A percentile compares a stretch with the other conserved stretches of the same genome.
These are phyloP conservation scores for Chlorophyllum brunneum DNA, from an alignment of 768 basidiomycete genomes.

Conservation along the genomic window DNA sequence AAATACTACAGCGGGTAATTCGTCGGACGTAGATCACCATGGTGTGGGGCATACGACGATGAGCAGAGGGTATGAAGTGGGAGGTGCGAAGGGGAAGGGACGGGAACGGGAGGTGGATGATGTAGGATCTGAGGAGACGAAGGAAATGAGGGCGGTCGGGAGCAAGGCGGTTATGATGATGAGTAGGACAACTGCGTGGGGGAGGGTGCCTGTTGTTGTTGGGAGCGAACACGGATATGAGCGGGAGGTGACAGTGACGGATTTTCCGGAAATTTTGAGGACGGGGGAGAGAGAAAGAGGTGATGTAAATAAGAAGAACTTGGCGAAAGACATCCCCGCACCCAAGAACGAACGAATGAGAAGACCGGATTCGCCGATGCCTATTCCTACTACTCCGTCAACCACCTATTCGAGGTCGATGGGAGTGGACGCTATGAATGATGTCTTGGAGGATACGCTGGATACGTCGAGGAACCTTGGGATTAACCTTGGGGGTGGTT, in stretches of 20 bases:
- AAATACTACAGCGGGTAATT: neutral
- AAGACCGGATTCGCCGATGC: slow-evolving; percentile 7
- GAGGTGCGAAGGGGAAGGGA: neutral
- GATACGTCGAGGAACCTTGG: neutral
- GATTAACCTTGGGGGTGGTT: neutral
- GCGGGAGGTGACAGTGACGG: neutral
- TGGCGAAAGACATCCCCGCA: neutral
- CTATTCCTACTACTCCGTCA: neutral
- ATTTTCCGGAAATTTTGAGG: slow-evolving; percentile 1
- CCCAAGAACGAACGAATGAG: neutral
- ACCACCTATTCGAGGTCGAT: neutral
- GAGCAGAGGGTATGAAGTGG: neutral
- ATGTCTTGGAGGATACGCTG: neutral
- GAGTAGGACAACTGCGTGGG: slow-evolving; percentile 2
- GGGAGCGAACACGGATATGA: neutral
- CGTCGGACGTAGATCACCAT: neutral
- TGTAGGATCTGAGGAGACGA: neutral
- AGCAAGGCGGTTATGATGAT: neutral
- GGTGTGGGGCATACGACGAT: neutral
- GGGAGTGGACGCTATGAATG: neutral
- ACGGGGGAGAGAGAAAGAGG: neutral
- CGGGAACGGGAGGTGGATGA: neutral
- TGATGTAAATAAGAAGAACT: neutral
- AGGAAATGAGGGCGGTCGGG: neutral
- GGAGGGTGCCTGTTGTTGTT: neutral